These are phyloP conservation scores for Wickerhamomyces kurtzmanii DNA, from an alignment of 805 yeast genomes.

Conservation along the genomic window DNA sequence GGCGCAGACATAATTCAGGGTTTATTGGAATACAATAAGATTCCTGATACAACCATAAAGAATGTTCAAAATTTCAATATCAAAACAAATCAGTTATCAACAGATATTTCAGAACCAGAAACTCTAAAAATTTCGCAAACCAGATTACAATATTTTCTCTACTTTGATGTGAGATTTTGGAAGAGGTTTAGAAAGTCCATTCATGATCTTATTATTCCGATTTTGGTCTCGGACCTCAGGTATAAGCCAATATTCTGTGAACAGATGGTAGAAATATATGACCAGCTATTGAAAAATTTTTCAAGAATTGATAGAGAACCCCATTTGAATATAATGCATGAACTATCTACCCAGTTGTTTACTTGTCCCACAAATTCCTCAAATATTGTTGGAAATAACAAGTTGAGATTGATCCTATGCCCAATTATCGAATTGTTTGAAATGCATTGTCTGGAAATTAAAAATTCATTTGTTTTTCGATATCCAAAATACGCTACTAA, in stretches of 20 bases:
- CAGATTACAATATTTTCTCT: slow-evolving; percentile 47
- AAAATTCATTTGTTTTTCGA: no score
- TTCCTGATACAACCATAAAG: no score
- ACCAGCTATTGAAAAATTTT: slow-evolving; percentile 34
- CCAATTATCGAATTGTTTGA: slow-evolving; percentile 35
- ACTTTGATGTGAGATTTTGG: slow-evolving; percentile 50
- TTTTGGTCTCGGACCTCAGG: slow-evolving; percentile 38
- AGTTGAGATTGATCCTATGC: slow-evolving; percentile 33
- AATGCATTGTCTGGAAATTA: slow-evolving; percentile 11
- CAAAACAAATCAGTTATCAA: no score
- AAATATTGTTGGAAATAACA: slow-evolving; percentile 27
- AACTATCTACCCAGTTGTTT: slow-evolving; percentile 76
- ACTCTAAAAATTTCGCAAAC: slow-evolving; percentile 30
- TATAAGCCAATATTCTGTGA: slow-evolving; percentile 38
- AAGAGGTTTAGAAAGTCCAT: slow-evolving; percentile 38
- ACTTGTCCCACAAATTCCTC: slow-evolving; percentile 81
- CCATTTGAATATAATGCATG: slow-evolving; percentile 63
- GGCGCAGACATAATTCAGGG: no score
- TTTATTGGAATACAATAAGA: no score
- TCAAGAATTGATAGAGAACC: slow-evolving; percentile 81
- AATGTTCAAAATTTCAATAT: no score
- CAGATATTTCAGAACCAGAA: no score
- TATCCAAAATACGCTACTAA: no score
- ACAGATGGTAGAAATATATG: slow-evolving; percentile 47
- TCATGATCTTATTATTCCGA: slow-evolving; percentile 41